A percentile compares a stretch with the other conserved stretches of the same genome.
These are phyloP conservation scores for Amanita rubescens DNA, from an alignment of 768 basidiomycete genomes.

Conservation along the genomic window DNA sequence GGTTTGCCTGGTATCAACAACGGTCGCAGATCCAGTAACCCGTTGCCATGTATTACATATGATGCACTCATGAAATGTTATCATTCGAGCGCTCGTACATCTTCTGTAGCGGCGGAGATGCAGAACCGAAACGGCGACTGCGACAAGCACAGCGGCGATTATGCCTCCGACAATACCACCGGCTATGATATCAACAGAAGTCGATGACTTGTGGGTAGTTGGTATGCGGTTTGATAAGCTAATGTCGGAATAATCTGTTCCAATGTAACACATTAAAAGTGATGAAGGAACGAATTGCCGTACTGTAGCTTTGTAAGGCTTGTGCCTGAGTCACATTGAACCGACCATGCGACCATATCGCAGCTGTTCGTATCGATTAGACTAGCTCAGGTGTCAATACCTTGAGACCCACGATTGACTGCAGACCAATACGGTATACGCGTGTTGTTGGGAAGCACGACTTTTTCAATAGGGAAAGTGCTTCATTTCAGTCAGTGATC, in stretches of 20 bases:
- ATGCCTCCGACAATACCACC: slow-evolving; percentile 1
- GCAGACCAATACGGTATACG: slow-evolving; percentile 2
- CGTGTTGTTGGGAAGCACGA: background rate
- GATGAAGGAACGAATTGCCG: background rate
- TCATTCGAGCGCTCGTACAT: background rate
- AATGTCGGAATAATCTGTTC: background rate
- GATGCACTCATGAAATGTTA: background rate
- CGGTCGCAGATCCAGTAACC: background rate
- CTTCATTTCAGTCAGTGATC: background rate
- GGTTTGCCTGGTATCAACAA: background rate
- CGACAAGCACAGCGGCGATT: background rate
- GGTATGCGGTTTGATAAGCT: background rate
- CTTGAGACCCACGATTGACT: slow-evolving; percentile 2
- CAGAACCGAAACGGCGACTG: background rate
- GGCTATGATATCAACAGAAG: background rate
- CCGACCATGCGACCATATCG: background rate
- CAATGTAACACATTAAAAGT: background rate
- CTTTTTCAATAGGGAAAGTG: background rate
- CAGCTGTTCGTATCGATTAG: background rate
- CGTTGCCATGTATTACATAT: background rate
- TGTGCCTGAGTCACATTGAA: background rate
- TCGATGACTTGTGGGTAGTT: background rate
- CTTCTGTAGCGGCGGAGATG: background rate
- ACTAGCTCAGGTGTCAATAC: background rate
- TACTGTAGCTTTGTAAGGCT: background rate